Base-by-base conservation (phyloP, 495 filamentous ascomycete species). In the Ascodesmis nigricans region DNA sequence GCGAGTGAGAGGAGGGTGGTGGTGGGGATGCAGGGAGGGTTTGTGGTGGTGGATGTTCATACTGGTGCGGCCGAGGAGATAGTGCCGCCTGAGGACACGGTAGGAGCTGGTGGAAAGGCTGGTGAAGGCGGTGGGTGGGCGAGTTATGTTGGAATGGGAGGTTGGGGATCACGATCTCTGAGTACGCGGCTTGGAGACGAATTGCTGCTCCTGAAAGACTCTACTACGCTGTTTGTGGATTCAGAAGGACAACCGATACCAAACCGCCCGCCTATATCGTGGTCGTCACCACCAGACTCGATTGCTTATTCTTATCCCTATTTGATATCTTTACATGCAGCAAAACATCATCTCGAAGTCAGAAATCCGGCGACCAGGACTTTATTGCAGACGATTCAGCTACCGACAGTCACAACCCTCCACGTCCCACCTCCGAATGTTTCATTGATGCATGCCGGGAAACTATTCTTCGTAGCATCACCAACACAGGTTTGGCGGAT, bases 231-330 rank as follows among this genome's bases (percentile, higher is more conserved):
- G 26, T 99, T 95, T 45, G 76, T 91, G 38, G 71, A 91, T 37
- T 64, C 67, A 16, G 64, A 81, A 5, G 90, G 82, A 1, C 81
- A 78, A 38, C 64, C 81, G 0, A 50, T 91, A 2, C 30, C 46
- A 20, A 76, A 84, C 13, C 75, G 79, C 47, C 65, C 78, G 26
- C 84, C 93, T 55, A 69, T 95, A 18, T 82, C 80, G 6, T 99
- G 87, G 87, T 66, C 72, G 19, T 62, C 70, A 33, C 82, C 82
- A 1, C 90, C 87, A 1, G 82, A 91, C 40, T 67, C 73, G 29
- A 69, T 99, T 33, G 90, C 83, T 25, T 95, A 92, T 49, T 90
- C 79, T 26, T 93, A 99, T 47, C 87, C 87, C 0, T 99, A 93
- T 48, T 63, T 99, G 25, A 58, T 99, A 23, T 77, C 82, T 2